phyloP scores from a whole-genome alignment of 768 basidiomycete species.

The Xerocomellus amylosporus region DNA sequence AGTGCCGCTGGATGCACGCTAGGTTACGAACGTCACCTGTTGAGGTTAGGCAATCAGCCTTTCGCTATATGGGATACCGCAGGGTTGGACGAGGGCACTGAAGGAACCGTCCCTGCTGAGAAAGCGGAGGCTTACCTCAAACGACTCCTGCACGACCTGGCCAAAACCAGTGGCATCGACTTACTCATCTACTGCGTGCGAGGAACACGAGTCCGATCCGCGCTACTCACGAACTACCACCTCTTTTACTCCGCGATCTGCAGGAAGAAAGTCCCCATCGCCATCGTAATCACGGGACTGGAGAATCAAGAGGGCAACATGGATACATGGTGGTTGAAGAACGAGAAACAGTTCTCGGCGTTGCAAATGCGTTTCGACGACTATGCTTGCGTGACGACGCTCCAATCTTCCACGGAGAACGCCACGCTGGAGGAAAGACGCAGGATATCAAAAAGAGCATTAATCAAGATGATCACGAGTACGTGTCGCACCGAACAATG shows the following conservation, averaged over 20 bases:
- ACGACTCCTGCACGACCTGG: slow-evolving; percentile 21
- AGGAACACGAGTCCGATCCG: slow-evolving; percentile 17
- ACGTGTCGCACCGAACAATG: slow-evolving; percentile 22
- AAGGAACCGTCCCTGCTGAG: slow-evolving; percentile 23
- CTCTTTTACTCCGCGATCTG: slow-evolving; percentile 41
- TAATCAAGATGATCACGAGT: slow-evolving; percentile 21
- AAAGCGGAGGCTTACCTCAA: slow-evolving; percentile 30
- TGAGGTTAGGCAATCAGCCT: slow-evolving; percentile 9
- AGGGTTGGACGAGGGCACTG: slow-evolving; percentile 23
- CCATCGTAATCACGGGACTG: slow-evolving; percentile 39
- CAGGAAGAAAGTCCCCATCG: slow-evolving; percentile 36
- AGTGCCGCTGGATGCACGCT: slow-evolving; percentile 23
- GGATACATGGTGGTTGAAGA: slow-evolving; percentile 31
- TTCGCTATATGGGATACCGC: slow-evolving; percentile 26
- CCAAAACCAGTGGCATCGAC: slow-evolving; percentile 14
- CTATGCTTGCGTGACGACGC: slow-evolving; percentile 41
- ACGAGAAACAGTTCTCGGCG: slow-evolving; percentile 27
- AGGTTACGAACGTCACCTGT: background rate
- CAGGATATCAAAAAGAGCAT: slow-evolving; percentile 18
- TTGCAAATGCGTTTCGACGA: slow-evolving; percentile 34
- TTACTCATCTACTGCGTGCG: slow-evolving; percentile 32
- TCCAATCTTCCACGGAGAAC: slow-evolving; percentile 9
- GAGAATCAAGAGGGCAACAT: slow-evolving; percentile 32
- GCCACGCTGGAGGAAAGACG: slow-evolving; percentile 14
- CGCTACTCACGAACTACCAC: slow-evolving; percentile 35